These are phyloP conservation scores for Fusarium mexicanum DNA, from an alignment of 2,329 filamentous ascomycete genomes.

Conservation along the genomic window DNA sequence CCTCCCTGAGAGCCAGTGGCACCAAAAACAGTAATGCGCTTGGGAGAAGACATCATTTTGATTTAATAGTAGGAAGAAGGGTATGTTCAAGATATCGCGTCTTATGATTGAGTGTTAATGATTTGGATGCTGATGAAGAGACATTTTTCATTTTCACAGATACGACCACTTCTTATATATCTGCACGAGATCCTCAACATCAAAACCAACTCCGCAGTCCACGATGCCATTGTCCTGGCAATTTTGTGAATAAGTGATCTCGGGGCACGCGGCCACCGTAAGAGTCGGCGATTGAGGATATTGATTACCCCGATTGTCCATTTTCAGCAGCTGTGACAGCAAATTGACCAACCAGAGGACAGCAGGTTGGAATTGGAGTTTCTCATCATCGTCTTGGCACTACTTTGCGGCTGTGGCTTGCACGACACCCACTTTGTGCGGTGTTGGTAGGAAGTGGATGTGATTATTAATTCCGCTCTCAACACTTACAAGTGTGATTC, in stretches of 20 bases:
- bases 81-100: background rate
- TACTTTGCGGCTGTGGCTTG: conserved; percentile 30
- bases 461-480: conserved; percentile 41
- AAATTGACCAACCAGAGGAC: conserved; percentile 10
- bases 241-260: conserved; percentile 20
- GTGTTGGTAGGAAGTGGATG: background rate
- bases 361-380: conserved; percentile 12
- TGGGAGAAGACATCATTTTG: conserved; percentile 39
- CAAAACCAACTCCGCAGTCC: conserved; percentile 17
- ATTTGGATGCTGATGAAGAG: conserved; percentile 13
- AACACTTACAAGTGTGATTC: background rate
- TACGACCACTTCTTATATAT: conserved; percentile 24
- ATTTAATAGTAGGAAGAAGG: background rate
- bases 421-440: conserved; percentile 2
- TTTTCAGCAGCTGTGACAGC: background rate
- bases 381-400: conserved; percentile 24
- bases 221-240: background rate
- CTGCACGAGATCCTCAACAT: background rate
- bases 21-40: conserved; percentile 47
- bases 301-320: conserved; percentile 28
- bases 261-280: conserved; percentile 1
- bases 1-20: conserved; percentile 47
- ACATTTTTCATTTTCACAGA: background rate
- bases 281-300: conserved; percentile 13
- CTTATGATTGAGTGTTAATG: background rate